Percentiles rank a stretch among this genome's conserved stretches.
phyloP scores from a whole-genome alignment of 2,329 filamentous ascomycete genomes.

The Orbilia brochopaga region DNA sequence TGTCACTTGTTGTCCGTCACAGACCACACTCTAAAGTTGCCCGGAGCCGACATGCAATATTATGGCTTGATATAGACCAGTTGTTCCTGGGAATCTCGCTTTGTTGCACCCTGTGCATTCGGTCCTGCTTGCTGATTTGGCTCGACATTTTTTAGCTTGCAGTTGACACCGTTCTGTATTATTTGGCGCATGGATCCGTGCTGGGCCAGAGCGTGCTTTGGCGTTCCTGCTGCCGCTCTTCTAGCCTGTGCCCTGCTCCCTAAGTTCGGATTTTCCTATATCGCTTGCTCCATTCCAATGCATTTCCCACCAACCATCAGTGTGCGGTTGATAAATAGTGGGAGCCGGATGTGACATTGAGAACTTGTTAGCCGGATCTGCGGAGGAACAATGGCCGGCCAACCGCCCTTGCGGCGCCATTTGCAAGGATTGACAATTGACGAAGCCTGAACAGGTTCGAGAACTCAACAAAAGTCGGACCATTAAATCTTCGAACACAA shows the following conservation, averaged over 20 bases:
- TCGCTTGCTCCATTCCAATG: neutral
- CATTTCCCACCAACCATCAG: neutral
- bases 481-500: neutral
- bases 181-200: conserved; percentile 46
- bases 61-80: conserved; percentile 42
- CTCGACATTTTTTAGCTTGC: conserved; percentile 27
- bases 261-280: conserved; percentile 39
- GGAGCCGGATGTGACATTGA: neutral
- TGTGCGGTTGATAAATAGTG: neutral
- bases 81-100: conserved; percentile 48
- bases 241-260: conserved; percentile 34
- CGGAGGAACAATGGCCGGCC: neutral
- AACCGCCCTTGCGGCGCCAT: neutral
- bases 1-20: conserved; percentile 37
- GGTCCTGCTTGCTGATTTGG: conserved; percentile 8
- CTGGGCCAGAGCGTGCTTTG: conserved; percentile 41
- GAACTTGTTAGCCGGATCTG: neutral
- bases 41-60: conserved; percentile 51
- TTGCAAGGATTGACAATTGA: neutral
- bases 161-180: conserved; percentile 42
- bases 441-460: neutral
- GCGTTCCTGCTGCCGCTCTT: conserved; percentile 30
- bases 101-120: conserved; percentile 38
- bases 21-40: conserved; percentile 46
- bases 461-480: neutral